Base-by-base conservation (phyloP, 176 grass and related monocot species). In the Oryza officinalis region DNA sequence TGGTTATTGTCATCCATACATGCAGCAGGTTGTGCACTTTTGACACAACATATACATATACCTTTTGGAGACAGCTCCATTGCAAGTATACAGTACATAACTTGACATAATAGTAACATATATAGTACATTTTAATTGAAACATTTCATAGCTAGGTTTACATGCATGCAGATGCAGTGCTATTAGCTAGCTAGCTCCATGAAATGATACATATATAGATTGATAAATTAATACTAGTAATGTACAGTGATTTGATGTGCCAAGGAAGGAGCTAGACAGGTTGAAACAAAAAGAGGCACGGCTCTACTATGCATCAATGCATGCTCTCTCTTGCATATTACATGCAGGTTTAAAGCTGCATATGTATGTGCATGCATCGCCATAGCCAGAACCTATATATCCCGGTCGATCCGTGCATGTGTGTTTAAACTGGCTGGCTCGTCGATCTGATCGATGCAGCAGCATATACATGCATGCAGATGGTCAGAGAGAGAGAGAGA, bases 271-370 rank as follows among this genome's bases (percentile, higher is more conserved):
- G 63, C 57, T 76, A 54, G 72, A 61, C 81, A 85, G 86, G 33
- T 86, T 86, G 86, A 86, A 90, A 89, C 83, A 86, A 89, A 91
- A 89, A 76, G 82, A 81, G 78, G 22, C 44, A 83, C 67, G 82
- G 63, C 27, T 37, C 65, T 49, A 44, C 35, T 37, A 37, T 37
- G 35, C 35, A 37, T 8, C 35, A 8, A 37, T 74, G 67, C 44
- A 17, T 47, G 72, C 52, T 43, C 69, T 68, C 37, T 30, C 77
- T 14, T 10, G 82, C 72, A 40, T 67, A 64, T 9, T 80, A 18
- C 17, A 18, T 65, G 59, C 50, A 67, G 28, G 28, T 30, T 45
- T 82, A 93, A 96, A 96, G 93, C 86, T 87, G 90, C 59, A 57
- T 30, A 37, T 10, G 32, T 44, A 22, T 50, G 23, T 77, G 78